phyloP scores from a whole-genome alignment of 495 filamentous ascomycete species.

The Penicillium atrosanguineum region DNA sequence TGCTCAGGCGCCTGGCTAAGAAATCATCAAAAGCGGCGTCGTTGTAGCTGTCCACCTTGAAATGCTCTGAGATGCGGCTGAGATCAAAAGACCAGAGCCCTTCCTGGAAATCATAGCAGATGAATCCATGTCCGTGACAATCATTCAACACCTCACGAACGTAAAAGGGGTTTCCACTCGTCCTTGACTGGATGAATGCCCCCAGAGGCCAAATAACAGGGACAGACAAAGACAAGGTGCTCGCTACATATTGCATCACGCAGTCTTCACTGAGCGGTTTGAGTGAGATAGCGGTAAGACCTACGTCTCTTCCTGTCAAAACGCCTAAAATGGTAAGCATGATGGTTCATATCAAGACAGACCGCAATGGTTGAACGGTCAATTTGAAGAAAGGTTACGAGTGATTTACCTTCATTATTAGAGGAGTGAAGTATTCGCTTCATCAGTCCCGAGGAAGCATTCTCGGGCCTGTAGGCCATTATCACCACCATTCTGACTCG shows the following conservation, averaged over 20 bases:
- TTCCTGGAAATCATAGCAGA: conserved; percentile 68
- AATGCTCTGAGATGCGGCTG: conserved; percentile 65
- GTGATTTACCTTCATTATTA: no score
- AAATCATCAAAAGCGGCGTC: conserved; percentile 64
- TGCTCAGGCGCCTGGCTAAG: conserved; percentile 60
- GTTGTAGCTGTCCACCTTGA: conserved; percentile 60
- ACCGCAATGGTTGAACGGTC: no score
- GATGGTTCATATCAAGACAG: no score
- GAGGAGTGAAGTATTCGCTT: no score
- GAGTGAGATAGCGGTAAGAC: conserved; percentile 56
- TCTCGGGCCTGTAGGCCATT: conserved; percentile 23
- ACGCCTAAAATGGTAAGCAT: no score
- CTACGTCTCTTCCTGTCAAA: background rate
- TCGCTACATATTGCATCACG: conserved; percentile 27
- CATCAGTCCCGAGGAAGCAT: no score
- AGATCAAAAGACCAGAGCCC: conserved; percentile 66
- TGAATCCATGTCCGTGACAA: conserved; percentile 65
- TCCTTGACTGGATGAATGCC: conserved; percentile 66
- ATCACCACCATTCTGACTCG: conserved; percentile 67
- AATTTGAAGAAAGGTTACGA: no score
- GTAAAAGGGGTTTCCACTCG: conserved; percentile 68
- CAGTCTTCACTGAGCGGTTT: conserved; percentile 65
- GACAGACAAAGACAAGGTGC: conserved; percentile 42
- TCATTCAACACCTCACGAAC: conserved; percentile 71
- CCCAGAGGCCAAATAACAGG: conserved; percentile 28